Evolutionary conservation across 441 rosid species (phyloP).

Genomic region (Pelargonium fulgidum): DNA sequence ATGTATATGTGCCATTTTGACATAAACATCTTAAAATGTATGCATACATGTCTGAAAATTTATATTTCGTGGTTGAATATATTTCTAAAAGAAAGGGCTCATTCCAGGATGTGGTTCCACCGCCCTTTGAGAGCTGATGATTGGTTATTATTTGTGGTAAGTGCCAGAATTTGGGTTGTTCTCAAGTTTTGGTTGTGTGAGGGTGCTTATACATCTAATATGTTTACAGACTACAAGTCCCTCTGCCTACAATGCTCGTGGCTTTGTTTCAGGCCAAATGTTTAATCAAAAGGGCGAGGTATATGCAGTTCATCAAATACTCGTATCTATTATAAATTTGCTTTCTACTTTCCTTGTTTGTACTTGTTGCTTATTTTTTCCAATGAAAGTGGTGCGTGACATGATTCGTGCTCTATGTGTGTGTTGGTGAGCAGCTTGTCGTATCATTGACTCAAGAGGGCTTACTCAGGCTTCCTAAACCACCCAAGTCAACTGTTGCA

Average conservation of each 20-base stretch:
- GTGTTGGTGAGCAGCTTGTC: conserved; percentile 51
- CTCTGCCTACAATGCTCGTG: conserved; percentile 49
- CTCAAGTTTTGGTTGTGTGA: conserved; percentile 7
- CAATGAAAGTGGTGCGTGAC: neutral
- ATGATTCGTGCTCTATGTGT: neutral
- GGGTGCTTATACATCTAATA: conserved; percentile 2
- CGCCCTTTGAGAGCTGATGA: conserved; percentile 78
- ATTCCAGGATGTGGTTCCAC: conserved; percentile 87
- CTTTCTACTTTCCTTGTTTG: neutral
- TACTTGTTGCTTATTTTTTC: neutral
- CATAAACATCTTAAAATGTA: neutral
- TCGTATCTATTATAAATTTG: neutral
- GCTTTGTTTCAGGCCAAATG: conserved; percentile 69
- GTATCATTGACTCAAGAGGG: conserved; percentile 76
- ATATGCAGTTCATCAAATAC: conserved; percentile 9
- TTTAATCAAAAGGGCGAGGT: conserved; percentile 85
- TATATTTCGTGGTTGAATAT: neutral
- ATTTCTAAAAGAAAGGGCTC: neutral
- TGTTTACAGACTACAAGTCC: conserved; percentile 58
- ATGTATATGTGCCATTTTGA: neutral
- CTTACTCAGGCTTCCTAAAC: conserved; percentile 38
- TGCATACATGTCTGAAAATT: neutral
- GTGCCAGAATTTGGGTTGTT: conserved; percentile 13
- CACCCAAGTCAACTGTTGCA: conserved; percentile 26
- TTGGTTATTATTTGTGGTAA: conserved; percentile 79